A percentile compares a stretch with the other conserved stretches of the same genome.
Conservation (phyloP, 2,329 filamentous ascomycete species). For the Arthrobotrys pseudoclavata region DNA sequence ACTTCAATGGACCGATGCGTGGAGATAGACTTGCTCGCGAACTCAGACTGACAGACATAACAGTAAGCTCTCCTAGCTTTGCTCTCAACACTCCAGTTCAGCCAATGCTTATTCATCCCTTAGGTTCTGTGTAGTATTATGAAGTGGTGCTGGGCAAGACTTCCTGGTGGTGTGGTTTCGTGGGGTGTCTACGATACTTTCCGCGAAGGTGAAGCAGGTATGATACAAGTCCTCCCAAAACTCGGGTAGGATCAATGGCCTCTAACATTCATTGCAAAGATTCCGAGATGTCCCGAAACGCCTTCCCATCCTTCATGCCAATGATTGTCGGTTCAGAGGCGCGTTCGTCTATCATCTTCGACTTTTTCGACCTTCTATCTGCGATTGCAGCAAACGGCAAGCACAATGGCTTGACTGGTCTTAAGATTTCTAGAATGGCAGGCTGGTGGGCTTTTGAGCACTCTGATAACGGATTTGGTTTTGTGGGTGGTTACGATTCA, state of each 20-base stretch:
- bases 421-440: constrained; percentile 93
- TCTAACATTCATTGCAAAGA: constrained; percentile 71
- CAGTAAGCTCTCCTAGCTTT: constrained; percentile 73
- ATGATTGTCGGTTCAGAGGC: constrained; percentile 90
- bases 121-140: constrained; percentile 92
- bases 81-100: constrained; percentile 9
- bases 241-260: constrained; percentile 4
- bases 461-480: constrained; percentile 85
- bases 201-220: constrained; percentile 92
- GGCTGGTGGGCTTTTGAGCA: constrained; percentile 99
- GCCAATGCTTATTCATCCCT: constrained; percentile 62
- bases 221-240: constrained; percentile 59
- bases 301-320: constrained; percentile 96
- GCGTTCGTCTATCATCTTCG: constrained; percentile 88
- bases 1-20: constrained; percentile 72
- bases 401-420: constrained; percentile 89
- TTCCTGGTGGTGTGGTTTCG: constrained; percentile 90
- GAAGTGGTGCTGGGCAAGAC: constrained; percentile 98
- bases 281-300: constrained; percentile 89
- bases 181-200: constrained; percentile 99
- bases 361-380: constrained; percentile 94
- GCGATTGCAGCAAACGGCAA: constrained; percentile 94
- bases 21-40: constrained; percentile 84
- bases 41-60: constrained; percentile 90
- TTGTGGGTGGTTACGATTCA: constrained; percentile 91